Percentiles rank a stretch among this genome's conserved stretches.
phyloP scores from a whole-genome alignment of 2,329 filamentous ascomycete species.

The Fusarium mundagurra region DNA sequence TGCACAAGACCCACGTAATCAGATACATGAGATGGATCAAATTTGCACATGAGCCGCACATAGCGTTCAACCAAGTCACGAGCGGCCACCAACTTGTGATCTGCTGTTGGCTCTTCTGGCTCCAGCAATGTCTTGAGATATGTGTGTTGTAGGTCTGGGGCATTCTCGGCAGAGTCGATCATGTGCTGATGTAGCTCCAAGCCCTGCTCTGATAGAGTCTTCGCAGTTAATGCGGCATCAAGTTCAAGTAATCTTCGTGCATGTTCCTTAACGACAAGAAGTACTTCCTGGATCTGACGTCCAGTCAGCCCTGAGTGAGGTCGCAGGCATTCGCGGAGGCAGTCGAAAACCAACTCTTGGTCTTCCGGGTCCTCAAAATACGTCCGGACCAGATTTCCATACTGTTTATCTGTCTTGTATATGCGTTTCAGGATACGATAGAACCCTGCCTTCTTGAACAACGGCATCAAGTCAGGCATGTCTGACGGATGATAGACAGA shows the following conservation, averaged over 20 bases:
- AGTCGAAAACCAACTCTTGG: conserved; percentile 78
- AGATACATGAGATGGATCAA: conserved; percentile 82
- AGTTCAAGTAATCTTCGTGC: conserved; percentile 73
- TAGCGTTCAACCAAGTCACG: conserved; percentile 81
- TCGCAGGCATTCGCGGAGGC: conserved; percentile 78
- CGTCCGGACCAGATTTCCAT: conserved; percentile 77
- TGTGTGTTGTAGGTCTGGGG: conserved; percentile 73
- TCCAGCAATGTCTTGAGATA: conserved; percentile 84
- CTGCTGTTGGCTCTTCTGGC: conserved; percentile 53
- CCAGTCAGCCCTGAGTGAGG: conserved; percentile 69
- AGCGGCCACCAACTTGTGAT: conserved; percentile 51
- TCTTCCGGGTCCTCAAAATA: conserved; percentile 89
- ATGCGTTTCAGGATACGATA: conserved; percentile 91
- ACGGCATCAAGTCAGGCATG: conserved; percentile 76
- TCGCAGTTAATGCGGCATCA: conserved; percentile 72
- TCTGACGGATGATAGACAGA: conserved; percentile 94
- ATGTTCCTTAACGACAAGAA: conserved; percentile 71
- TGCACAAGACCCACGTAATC: conserved; percentile 83
- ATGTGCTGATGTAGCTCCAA: conserved; percentile 73
- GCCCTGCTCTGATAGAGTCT: conserved; percentile 69
- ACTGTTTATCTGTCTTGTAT: conserved; percentile 83
- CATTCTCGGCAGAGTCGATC: conserved; percentile 68
- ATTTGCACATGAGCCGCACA: conserved; percentile 89
- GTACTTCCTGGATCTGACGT: conserved; percentile 78
- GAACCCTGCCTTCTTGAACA: conserved; percentile 83